Base-by-base conservation (phyloP, 176 grass and related monocot species). In the Cymbopogon citratus region DNA sequence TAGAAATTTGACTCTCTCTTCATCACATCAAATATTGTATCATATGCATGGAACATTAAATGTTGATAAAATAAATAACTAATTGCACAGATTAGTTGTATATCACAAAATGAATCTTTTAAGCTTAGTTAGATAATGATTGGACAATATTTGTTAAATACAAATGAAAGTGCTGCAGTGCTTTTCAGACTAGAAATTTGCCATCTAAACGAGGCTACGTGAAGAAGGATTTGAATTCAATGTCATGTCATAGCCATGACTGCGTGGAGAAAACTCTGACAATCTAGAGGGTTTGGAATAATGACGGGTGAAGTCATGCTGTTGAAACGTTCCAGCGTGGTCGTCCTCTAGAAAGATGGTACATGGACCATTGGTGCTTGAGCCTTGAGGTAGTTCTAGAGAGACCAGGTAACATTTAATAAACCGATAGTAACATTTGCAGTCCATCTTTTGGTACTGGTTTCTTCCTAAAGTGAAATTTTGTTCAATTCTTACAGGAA, bases 321-420 rank as follows among this genome's bases (percentile, higher is more conserved):
- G 52, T 65, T 77, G 77, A 81, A 72, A 77, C 65, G 29, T 77
- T 81, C 78, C 5, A 7, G 21, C 24, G 9, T 27, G 87, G n/a
- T 57, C 65, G 36, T 5, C 73, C 71, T 54, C 52, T 54, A 63
- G 24, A 72, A 82, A 82, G 72, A 9, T 82, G 13, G 13, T 44
- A 78, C 28, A 31, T 49, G 46, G 46, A 49, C 46, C 46, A 49
- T 18, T 18, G 45, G 14, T 77, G 66, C 36, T 69, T 66, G 38
- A 51, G 63, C 74, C 24, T 19, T 71, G n/a, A n/a, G n/a, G 33
- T 34, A 34, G 33, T 34, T 34, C 33, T 34, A 34, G 33, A 34
- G 3, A 40, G 38, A 70, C 29, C 13, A 88, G 76, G 87, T 88
- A 61, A 80, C 69, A n/a, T n/a, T n/a, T n/a, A n/a, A 76, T 41